These are phyloP conservation scores for Mycena rebaudengoi DNA, from an alignment of 768 basidiomycete genomes.

Conservation along the genomic window DNA sequence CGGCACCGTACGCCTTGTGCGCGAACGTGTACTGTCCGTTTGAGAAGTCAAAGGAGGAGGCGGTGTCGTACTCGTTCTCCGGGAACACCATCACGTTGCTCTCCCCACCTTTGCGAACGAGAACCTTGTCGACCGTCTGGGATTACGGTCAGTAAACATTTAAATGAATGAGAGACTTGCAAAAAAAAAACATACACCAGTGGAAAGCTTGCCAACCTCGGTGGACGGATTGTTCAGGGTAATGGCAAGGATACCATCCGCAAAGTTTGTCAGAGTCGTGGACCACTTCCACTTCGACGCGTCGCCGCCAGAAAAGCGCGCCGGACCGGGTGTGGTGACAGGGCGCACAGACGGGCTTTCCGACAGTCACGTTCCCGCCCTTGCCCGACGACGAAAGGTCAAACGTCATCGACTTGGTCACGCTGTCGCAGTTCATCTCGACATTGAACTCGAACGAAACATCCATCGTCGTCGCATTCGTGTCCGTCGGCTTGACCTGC, in stretches of 20 bases:
- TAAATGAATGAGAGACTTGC: neutral
- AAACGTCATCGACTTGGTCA: constrained; percentile 71
- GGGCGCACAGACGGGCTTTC: constrained; percentile 55
- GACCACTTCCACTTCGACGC: constrained; percentile 77
- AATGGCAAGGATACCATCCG: constrained; percentile 86
- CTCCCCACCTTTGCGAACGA: constrained; percentile 80
- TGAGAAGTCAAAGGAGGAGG: constrained; percentile 60
- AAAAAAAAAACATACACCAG: constrained; percentile 57
- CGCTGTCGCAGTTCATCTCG: constrained; percentile 75
- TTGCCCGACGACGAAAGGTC: constrained; percentile 75
- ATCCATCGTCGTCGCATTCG: constrained; percentile 65
- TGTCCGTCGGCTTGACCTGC: constrained; percentile 50
- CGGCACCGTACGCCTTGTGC: constrained; percentile 87
- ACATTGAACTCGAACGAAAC: constrained; percentile 84
- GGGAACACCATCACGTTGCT: constrained; percentile 91
- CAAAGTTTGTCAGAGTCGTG: constrained; percentile 75
- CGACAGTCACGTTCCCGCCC: constrained; percentile 63
- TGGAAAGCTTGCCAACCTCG: constrained; percentile 50
- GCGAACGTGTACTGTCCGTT: constrained; percentile 77
- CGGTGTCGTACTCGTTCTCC: constrained; percentile 75
- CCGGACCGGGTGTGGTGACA: constrained; percentile 57
- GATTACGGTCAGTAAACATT: constrained; percentile 18
- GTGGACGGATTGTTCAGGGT: constrained; percentile 66
- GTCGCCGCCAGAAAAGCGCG: constrained; percentile 61
- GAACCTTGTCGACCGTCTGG: constrained; percentile 76